Percentiles rank a stretch among this genome's conserved stretches.
Conservation (phyloP, 192 early-diverging fungal species). For the Gryganskiella cystojenkinii region DNA sequence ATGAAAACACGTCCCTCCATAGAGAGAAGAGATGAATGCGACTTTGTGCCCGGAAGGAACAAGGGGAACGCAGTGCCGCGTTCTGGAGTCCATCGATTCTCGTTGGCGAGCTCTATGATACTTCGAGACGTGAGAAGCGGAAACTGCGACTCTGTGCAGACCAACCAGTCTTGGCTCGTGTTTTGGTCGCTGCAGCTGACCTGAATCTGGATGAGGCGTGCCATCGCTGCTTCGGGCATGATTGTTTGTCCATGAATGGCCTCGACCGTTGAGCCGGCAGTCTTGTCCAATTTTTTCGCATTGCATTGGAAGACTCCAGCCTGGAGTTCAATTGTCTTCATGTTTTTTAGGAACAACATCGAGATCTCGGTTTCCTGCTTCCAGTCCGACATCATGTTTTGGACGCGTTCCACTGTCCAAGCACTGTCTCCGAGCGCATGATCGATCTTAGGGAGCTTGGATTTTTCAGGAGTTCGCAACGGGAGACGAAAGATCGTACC, state of each 20-base stretch:
- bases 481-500: conserved; percentile 41
- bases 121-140: neutral
- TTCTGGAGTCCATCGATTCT: neutral
- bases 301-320: neutral
- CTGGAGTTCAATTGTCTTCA: neutral
- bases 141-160: neutral
- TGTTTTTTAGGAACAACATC: conserved; percentile 5
- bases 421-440: neutral
- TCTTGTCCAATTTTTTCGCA: neutral
- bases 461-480: neutral
- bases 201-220: neutral
- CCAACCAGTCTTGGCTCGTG: neutral
- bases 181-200: neutral
- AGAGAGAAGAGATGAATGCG: neutral
- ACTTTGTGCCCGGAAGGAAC: neutral
- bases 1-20: neutral
- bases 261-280: too few species aligned
- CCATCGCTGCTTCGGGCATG: neutral
- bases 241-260: neutral
- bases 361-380: neutral
- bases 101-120: neutral
- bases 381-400: neutral
- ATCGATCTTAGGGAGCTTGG: neutral
- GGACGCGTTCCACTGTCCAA: neutral
- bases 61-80: conserved; percentile 1